These are phyloP conservation scores for Brassica hybrid DNA, from an alignment of 441 rosid genomes.

Conservation along the genomic window DNA sequence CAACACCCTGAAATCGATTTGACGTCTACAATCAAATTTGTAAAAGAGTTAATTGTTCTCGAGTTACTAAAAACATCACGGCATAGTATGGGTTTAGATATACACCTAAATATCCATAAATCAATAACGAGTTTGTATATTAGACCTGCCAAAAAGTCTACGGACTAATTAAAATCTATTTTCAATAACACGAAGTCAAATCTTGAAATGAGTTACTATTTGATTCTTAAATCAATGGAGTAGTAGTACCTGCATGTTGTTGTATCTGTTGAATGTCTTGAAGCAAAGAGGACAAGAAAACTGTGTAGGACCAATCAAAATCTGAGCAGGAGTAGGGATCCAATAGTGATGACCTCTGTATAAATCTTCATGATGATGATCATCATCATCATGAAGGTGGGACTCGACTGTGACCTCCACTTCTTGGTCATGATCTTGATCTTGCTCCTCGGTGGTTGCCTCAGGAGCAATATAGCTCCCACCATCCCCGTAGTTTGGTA, in stretches of 20 bases:
- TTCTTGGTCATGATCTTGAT: slow-evolving; percentile 41
- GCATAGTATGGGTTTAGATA: neutral
- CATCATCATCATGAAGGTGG: slow-evolving; percentile 28
- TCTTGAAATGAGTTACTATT: neutral
- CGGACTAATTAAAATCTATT: too few species aligned
- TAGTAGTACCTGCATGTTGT: too few species aligned
- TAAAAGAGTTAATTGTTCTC: slow-evolving; percentile 26
- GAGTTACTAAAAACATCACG: slow-evolving; percentile 28
- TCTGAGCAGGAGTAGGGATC: slow-evolving; percentile 98
- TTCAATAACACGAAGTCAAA: neutral
- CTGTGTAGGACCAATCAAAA: too few species aligned
- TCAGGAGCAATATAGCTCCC: slow-evolving; percentile 42
- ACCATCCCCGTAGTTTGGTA: slow-evolving; percentile 56
- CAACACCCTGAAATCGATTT: slow-evolving; percentile 34
- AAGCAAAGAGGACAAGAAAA: too few species aligned
- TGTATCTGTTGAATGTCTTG: too few species aligned
- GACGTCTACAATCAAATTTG: slow-evolving; percentile 34
- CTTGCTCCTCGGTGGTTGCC: slow-evolving; percentile 24
- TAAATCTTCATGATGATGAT: slow-evolving; percentile 55
- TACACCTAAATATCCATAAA: slow-evolving; percentile 20
- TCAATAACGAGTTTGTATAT: slow-evolving; percentile 2
- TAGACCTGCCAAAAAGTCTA: too few species aligned
- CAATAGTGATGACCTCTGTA: slow-evolving; percentile 82
- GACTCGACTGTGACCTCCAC: slow-evolving; percentile 46
- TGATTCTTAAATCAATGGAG: neutral